phyloP scores from a whole-genome alignment of 1,139 yeast genomes.

The Debaryomyces robertsiae region DNA sequence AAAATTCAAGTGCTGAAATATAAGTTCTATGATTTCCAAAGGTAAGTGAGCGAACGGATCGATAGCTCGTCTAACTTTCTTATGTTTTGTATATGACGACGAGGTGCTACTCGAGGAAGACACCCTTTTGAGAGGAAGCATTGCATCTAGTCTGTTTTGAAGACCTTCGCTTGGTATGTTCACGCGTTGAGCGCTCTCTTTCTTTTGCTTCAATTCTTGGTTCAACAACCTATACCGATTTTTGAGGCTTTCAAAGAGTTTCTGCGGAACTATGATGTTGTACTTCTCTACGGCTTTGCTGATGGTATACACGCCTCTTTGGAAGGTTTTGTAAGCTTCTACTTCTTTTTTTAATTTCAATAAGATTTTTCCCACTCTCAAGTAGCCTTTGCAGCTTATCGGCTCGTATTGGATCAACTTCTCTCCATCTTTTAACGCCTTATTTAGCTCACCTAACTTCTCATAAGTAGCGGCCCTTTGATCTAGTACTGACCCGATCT shows the following conservation, averaged over 20 bases:
- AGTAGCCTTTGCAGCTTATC: constrained; percentile 59
- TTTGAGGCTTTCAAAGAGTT: constrained; percentile 29
- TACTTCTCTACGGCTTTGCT: constrained; percentile 29
- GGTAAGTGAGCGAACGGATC: constrained; percentile 38
- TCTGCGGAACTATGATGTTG: constrained; percentile 28
- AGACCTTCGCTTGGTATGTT: constrained; percentile 9
- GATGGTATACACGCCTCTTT: constrained; percentile 42
- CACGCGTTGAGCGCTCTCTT: constrained; percentile 1
- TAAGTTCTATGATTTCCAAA: constrained; percentile 30
- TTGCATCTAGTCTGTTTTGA: constrained; percentile 16
- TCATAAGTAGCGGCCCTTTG: constrained; percentile 64
- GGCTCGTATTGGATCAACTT: constrained; percentile 51
- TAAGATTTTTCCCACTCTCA: constrained; percentile 53
- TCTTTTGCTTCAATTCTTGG: constrained; percentile 22
- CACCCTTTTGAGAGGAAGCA: constrained; percentile 21
- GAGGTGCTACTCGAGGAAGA: constrained; percentile 1
- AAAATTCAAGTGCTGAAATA: constrained; percentile 29
- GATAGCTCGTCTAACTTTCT: constrained; percentile 8
- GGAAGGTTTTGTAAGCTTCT: constrained; percentile 48
- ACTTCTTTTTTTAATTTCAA: constrained; percentile 28
- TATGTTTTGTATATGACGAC: background rate
- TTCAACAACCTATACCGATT: constrained; percentile 28
- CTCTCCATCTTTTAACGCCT: constrained; percentile 51
- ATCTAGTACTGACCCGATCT: constrained; percentile 37
- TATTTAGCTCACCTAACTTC: constrained; percentile 41